Percentiles rank a stretch among this genome's conserved stretches.
These are phyloP conservation scores for Thalassiosira ordinaria DNA, from an alignment of 352 stramenopile species.

Conservation along the genomic window DNA sequence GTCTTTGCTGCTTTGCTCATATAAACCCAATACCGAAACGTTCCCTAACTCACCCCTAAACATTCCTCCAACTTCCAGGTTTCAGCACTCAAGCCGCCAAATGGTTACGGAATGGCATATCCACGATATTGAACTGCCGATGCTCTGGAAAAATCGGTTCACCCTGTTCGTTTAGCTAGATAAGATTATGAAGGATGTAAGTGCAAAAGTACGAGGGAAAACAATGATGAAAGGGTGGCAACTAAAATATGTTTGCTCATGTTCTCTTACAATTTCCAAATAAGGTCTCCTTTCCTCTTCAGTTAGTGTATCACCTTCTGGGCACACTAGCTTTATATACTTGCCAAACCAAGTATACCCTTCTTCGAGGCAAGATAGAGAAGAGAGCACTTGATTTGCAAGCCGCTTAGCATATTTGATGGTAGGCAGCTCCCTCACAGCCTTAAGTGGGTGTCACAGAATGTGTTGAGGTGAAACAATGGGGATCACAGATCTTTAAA, in stretches of 20 bases:
- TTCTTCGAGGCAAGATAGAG: conserved; percentile 17
- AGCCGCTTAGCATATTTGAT: conserved; percentile 59
- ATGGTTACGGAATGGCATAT: conserved; percentile 33
- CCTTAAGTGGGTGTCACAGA: conserved; percentile 23
- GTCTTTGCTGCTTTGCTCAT: too few species aligned
- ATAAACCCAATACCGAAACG: too few species aligned
- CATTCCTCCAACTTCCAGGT: too few species aligned
- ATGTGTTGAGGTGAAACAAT: too few species aligned
- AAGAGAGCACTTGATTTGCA: conserved; percentile 42
- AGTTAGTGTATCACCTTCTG: conserved; percentile 13
- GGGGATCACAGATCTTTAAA: too few species aligned
- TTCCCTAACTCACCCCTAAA: too few species aligned
- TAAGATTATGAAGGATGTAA: too few species aligned
- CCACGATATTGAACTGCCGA: conserved; percentile 15
- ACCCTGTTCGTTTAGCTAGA: too few species aligned
- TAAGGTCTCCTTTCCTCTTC: conserved; percentile 37
- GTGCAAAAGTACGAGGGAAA: too few species aligned
- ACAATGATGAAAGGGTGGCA: too few species aligned
- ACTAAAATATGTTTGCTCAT: not conserved
- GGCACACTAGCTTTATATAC: conserved; percentile 16
- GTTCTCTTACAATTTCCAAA: conserved; percentile 31
- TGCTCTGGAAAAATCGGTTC: too few species aligned
- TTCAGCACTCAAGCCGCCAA: conserved; percentile 39
- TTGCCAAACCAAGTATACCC: conserved; percentile 29
- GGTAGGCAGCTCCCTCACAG: conserved; percentile 36